These are phyloP conservation scores for Boletus vinaceobasis DNA, from an alignment of 768 basidiomycete genomes.

Conservation along the genomic window DNA sequence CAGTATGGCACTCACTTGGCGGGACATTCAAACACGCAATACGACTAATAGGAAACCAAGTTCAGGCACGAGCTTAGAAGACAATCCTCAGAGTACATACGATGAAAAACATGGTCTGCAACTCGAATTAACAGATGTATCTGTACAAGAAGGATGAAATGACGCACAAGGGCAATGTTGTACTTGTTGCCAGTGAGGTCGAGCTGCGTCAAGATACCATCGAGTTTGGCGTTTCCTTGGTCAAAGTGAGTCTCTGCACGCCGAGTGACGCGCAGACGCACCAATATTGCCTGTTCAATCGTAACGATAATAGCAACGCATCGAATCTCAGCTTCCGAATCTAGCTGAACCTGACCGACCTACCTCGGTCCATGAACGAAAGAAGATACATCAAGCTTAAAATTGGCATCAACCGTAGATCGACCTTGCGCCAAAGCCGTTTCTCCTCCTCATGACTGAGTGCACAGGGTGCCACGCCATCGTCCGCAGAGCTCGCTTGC, in stretches of 20 bases:
- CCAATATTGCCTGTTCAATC: conserved; percentile 52
- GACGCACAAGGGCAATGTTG: conserved; percentile 59
- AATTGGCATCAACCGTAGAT: conserved; percentile 55
- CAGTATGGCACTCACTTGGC: conserved; percentile 46
- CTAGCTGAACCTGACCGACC: conserved; percentile 3
- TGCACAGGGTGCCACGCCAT: background rate
- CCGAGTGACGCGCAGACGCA: conserved; percentile 17
- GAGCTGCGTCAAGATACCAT: conserved; percentile 57
- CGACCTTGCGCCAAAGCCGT: conserved; percentile 56
- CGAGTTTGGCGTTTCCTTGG: conserved; percentile 60
- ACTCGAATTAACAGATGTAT: background rate
- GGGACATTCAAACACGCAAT: conserved; percentile 57
- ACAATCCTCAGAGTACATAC: conserved; percentile 36
- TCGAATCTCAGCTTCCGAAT: background rate
- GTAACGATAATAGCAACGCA: background rate
- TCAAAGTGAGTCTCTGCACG: background rate
- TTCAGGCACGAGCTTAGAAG: background rate
- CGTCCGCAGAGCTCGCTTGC: background rate
- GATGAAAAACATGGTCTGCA: conserved; percentile 68
- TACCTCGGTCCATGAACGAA: conserved; percentile 63
- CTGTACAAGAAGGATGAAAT: background rate
- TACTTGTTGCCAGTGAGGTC: conserved; percentile 56
- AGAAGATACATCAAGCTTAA: conserved; percentile 58
- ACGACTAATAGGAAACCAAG: conserved; percentile 11
- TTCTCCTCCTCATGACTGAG: conserved; percentile 42